These are phyloP conservation scores for Trichoderma arundinaceum DNA, from an alignment of 2,329 filamentous ascomycete genomes.

Conservation along the genomic window DNA sequence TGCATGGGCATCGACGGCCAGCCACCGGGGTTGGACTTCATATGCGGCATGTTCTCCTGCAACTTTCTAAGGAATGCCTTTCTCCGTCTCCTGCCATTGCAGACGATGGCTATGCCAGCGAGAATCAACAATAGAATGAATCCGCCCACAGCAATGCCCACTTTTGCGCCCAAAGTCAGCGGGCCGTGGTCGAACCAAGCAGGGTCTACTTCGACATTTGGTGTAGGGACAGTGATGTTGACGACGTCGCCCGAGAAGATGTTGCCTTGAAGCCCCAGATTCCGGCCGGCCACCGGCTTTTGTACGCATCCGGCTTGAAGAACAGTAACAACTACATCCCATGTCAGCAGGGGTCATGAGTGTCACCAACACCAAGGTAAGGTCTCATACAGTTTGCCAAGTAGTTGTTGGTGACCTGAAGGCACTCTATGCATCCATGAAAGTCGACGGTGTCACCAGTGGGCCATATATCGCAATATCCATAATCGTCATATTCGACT, in stretches of 20 bases:
- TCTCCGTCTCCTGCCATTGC: constrained; percentile 61
- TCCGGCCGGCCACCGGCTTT: constrained; percentile 53
- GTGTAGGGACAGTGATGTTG: constrained; percentile 57
- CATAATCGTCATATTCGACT: constrained; percentile 52
- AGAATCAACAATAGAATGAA: constrained; percentile 55
- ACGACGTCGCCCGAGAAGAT: constrained; percentile 57
- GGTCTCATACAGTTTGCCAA: constrained; percentile 59
- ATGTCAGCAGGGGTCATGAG: constrained; percentile 35
- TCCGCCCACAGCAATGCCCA: constrained; percentile 62
- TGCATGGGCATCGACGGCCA: constrained; percentile 48
- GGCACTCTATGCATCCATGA: constrained; percentile 54
- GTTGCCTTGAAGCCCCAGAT: constrained; percentile 57
- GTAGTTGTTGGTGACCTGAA: constrained; percentile 49
- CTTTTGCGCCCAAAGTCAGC: constrained; percentile 59
- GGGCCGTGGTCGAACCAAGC: constrained; percentile 52
- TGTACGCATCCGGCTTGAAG: constrained; percentile 64
- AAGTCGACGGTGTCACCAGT: constrained; percentile 46
- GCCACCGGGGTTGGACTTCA: constrained; percentile 38
- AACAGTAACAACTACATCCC: constrained; percentile 51
- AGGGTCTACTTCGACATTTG: constrained; percentile 48
- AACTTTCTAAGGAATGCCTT: constrained; percentile 57
- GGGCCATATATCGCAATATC: constrained; percentile 60
- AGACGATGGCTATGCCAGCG: constrained; percentile 59
- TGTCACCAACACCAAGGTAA: too few species aligned
- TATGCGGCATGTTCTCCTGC: constrained; percentile 46